phyloP scores from a whole-genome alignment of 371 early-diverging fungal species.

The Gilbertella persicaria region DNA sequence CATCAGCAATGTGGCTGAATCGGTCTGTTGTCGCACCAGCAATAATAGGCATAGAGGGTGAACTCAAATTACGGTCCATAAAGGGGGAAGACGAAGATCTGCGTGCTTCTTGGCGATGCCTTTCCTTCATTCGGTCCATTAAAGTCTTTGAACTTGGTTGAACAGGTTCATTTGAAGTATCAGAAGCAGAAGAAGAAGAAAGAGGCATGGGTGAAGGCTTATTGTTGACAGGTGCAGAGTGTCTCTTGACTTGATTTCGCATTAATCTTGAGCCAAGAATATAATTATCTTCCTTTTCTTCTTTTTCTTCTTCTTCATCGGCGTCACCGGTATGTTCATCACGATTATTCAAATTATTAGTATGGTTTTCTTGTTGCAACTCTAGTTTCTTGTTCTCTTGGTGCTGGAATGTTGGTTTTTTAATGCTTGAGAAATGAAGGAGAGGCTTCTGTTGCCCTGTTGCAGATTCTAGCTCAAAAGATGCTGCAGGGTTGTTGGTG shows the following conservation, averaged over 20 bases:
- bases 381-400: background rate
- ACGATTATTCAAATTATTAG: background rate
- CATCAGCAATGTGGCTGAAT: too few species aligned
- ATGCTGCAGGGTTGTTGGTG: background rate
- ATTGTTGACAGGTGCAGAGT: background rate
- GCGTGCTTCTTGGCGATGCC: slow-evolving; percentile 29
- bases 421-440: background rate
- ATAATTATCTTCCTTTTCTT: background rate
- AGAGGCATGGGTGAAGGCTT: background rate
- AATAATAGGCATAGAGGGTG: slow-evolving; percentile 26
- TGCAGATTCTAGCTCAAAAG: background rate
- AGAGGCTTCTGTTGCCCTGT: background rate
- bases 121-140: slow-evolving; percentile 32
- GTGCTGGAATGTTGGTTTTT: background rate
- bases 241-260: background rate
- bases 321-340: background rate
- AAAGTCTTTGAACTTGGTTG: slow-evolving; percentile 10
- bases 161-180: background rate
- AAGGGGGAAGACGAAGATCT: slow-evolving; percentile 12
- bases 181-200: slow-evolving; percentile 5
- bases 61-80: slow-evolving; percentile 8
- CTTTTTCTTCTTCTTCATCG: slow-evolving; percentile 17
- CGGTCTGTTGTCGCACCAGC: background rate
- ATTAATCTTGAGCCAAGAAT: slow-evolving; percentile 1
- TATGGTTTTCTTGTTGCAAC: background rate